Conservation (phyloP, 768 basidiomycete species). For the button mushroom (Agaricus bisporus) region DNA sequence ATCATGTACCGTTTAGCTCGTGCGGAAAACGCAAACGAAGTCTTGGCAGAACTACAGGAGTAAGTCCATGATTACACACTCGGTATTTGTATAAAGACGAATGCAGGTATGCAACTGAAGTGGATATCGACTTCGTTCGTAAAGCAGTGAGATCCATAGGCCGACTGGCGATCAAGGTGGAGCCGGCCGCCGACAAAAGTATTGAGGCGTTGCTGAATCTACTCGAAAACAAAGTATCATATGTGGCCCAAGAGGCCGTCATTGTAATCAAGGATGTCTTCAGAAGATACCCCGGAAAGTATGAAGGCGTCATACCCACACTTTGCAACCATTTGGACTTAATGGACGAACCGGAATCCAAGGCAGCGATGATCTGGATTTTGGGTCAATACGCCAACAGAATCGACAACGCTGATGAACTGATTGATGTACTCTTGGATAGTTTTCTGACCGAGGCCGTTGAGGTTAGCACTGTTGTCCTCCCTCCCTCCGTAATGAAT, state of each 20-base stretch:
- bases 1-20: slow-evolving; percentile 97
- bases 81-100: neutral
- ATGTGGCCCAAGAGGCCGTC: slow-evolving; percentile 95
- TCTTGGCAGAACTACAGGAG: slow-evolving; percentile 94
- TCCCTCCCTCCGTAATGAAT: neutral
- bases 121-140: slow-evolving; percentile 96
- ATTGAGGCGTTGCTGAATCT: slow-evolving; percentile 81
- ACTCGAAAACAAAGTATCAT: slow-evolving; percentile 89
- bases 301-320: slow-evolving; percentile 92
- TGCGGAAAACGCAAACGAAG: slow-evolving; percentile 90
- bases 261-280: slow-evolving; percentile 99
- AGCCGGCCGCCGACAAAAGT: slow-evolving; percentile 82
- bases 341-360: slow-evolving; percentile 93
- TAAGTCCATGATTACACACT: slow-evolving; percentile 28
- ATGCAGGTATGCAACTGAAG: slow-evolving; percentile 90
- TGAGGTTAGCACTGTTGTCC: slow-evolving; percentile 52
- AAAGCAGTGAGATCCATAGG: slow-evolving; percentile 98
- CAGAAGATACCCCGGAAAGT: slow-evolving; percentile 92
- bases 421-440: slow-evolving; percentile 87
- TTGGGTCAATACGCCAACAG: slow-evolving; percentile 92
- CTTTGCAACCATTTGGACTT: slow-evolving; percentile 90
- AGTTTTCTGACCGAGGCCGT: slow-evolving; percentile 90
- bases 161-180: slow-evolving; percentile 95
- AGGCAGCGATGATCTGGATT: slow-evolving; percentile 98
- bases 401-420: slow-evolving; percentile 93